Conservation (phyloP, 768 basidiomycete species). For the Nidula microcarpa region DNA sequence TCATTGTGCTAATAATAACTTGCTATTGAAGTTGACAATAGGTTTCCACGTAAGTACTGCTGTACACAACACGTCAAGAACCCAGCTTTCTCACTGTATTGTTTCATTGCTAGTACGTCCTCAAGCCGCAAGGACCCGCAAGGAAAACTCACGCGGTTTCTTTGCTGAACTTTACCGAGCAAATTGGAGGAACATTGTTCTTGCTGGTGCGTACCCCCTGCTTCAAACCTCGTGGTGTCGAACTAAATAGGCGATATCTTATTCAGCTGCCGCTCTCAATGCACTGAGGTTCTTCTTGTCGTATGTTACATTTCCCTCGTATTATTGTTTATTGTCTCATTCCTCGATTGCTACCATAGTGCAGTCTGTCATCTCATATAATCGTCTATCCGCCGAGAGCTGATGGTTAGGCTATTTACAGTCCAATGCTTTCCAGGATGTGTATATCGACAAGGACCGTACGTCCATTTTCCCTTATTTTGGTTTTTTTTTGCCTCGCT, state of each 20-base stretch:
- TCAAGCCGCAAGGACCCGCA: background rate
- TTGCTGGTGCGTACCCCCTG: slow-evolving; percentile 23
- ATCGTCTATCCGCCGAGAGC: background rate
- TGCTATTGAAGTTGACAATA: slow-evolving; percentile 10
- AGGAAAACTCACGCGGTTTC: slow-evolving; percentile 23
- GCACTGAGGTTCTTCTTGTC: slow-evolving; percentile 31
- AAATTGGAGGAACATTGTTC: slow-evolving; percentile 37
- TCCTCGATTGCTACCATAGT: slow-evolving; percentile 7
- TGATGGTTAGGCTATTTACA: slow-evolving; percentile 4
- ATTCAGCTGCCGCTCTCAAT: slow-evolving; percentile 35
- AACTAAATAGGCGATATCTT: background rate
- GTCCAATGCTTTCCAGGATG: slow-evolving; percentile 32
- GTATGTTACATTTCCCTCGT: slow-evolving; percentile 18
- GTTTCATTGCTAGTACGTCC: background rate
- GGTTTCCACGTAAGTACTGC: slow-evolving; percentile 21
- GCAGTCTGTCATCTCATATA: slow-evolving; percentile 13
- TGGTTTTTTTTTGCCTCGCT: background rate
- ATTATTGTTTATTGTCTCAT: background rate
- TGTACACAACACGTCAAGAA: background rate
- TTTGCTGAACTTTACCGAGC: slow-evolving; percentile 31
- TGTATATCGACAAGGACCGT: slow-evolving; percentile 26
- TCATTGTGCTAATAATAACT: slow-evolving; percentile 22
- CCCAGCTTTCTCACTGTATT: background rate
- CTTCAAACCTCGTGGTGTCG: background rate
- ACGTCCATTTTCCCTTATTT: background rate